phyloP scores from a whole-genome alignment of 1,284 basidiomycete genomes.

The Rhodotorula sp. region DNA sequence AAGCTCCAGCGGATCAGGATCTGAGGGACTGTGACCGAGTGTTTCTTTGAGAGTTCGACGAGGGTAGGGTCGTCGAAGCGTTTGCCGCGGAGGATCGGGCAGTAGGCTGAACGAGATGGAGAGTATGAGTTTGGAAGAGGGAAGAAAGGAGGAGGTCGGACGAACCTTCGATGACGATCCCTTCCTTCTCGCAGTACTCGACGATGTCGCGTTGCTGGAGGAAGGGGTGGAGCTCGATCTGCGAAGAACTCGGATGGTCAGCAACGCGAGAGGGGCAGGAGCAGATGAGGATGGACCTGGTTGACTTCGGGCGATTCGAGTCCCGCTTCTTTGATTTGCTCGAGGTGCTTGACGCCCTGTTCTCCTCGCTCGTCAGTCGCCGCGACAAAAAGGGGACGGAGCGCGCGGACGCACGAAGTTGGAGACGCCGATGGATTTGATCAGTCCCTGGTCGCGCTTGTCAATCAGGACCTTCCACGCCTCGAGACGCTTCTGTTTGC shows the following conservation, averaged over 20 bases:
- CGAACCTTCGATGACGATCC: slow-evolving; percentile 65
- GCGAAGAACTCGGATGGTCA: not conserved
- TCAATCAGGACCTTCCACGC: slow-evolving; percentile 65
- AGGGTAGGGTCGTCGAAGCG: slow-evolving; percentile 59
- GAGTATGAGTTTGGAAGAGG: not conserved
- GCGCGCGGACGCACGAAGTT: slow-evolving; percentile 58
- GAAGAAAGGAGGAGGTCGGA: not conserved
- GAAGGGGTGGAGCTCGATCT: slow-evolving; percentile 67
- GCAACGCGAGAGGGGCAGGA: slow-evolving; percentile 41
- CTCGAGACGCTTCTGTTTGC: slow-evolving; percentile 58
- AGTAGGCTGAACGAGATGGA: slow-evolving; percentile 53
- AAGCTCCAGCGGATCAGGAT: slow-evolving; percentile 78
- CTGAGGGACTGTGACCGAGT: slow-evolving; percentile 65
- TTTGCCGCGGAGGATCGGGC: slow-evolving; percentile 64
- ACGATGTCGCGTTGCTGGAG: slow-evolving; percentile 78
- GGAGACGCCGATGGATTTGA: slow-evolving; percentile 69
- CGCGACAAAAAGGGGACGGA: not conserved
- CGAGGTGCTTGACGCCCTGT: slow-evolving; percentile 64
- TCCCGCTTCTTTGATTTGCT: slow-evolving; percentile 65
- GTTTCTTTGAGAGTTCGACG: slow-evolving; percentile 59
- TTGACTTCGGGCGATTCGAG: slow-evolving; percentile 69
- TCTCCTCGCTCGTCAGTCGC: too few species aligned
- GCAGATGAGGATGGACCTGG: slow-evolving; percentile 60
- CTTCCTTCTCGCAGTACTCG: slow-evolving; percentile 65
- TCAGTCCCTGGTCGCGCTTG: slow-evolving; percentile 61